Evolutionary conservation across 495 filamentous ascomycete species (phyloP).

Genomic region (Melanomma pulvis-pyrius): DNA sequence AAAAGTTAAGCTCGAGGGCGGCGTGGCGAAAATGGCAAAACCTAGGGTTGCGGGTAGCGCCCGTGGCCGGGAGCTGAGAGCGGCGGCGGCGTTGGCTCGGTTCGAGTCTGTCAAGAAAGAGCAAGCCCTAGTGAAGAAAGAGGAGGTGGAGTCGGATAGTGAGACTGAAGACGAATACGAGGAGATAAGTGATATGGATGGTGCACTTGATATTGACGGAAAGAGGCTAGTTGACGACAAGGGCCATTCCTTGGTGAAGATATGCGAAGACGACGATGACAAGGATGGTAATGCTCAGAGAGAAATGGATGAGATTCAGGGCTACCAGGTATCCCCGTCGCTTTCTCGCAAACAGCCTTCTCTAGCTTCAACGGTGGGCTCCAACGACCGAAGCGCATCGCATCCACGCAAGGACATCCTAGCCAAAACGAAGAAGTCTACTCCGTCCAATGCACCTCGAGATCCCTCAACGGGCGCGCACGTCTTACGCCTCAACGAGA

Average conservation of each 20-base stretch:
- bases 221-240: constrained; percentile 61
- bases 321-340: no score
- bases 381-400: no score
- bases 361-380: no score
- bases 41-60: constrained; percentile 71
- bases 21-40: constrained; percentile 60
- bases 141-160: constrained; percentile 46
- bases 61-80: constrained; percentile 72
- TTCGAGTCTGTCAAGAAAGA: constrained; percentile 63
- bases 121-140: constrained; percentile 30
- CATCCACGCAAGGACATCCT: neutral
- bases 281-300: constrained; percentile 60
- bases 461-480: neutral
- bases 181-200: constrained; percentile 41
- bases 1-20: constrained; percentile 66
- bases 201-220: constrained; percentile 61
- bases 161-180: constrained; percentile 43
- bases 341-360: neutral
- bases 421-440: neutral
- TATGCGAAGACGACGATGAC: constrained; percentile 71
- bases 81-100: constrained; percentile 73
- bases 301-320: constrained; percentile 63
- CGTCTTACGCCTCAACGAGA: constrained; percentile 29
- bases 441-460: neutral
- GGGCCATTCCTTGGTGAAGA: constrained; percentile 64